Base-by-base conservation (phyloP, 345 rosid genomes). In the Dipteronia dyeriana region DNA sequence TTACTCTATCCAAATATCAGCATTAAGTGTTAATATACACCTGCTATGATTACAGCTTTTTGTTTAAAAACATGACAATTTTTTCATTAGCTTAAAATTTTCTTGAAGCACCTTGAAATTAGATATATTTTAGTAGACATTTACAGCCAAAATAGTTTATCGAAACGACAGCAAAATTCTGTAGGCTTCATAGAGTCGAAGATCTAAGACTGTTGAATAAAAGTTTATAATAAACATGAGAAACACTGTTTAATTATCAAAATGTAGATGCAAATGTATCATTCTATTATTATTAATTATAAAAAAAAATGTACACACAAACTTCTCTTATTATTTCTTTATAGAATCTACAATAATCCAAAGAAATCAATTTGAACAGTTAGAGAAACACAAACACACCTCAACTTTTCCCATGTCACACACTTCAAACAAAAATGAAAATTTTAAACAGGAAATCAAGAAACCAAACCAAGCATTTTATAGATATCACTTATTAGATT, bases 171-270 rank as follows among this genome's bases (percentile, higher is more conserved):
- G 66, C 53, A 75, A 70, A 70, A 67, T 39, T 51, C 76, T 60
- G 66, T 71, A 80, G 49, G 41, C 73, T 71, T 70, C 79, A 41
- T 22, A 68, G 9, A 71, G 71, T 53, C 43, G 66, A 71, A 64
- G 76, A 65, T 67, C 63, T 76, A 75, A 79, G 76, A 47, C 14
- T 60, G 25, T 17, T 56, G 25, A 81, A 61, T 31, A 34, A 62
- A 41, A 69, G n/a, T 61, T 63, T 63, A 75, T 41, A 16, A 39
- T 29, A 74, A 31, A 62, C n/a, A 45, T 2, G 9, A 72, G 6
- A 53, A 70, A 70, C 29, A 71, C 39, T 51, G 47, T 22, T 29
- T 56, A 43, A 68, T 16, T 39, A 57, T 79, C n/a, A 60, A 25
- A 59, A 76, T 62, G 43, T 45, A 72, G 25, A 29, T 49, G 59